A percentile compares a stretch with the other conserved stretches of the same genome.
These are phyloP conservation scores for Taiwanofungus camphoratus DNA, from an alignment of 1,284 basidiomycete species.

Conservation along the genomic window DNA sequence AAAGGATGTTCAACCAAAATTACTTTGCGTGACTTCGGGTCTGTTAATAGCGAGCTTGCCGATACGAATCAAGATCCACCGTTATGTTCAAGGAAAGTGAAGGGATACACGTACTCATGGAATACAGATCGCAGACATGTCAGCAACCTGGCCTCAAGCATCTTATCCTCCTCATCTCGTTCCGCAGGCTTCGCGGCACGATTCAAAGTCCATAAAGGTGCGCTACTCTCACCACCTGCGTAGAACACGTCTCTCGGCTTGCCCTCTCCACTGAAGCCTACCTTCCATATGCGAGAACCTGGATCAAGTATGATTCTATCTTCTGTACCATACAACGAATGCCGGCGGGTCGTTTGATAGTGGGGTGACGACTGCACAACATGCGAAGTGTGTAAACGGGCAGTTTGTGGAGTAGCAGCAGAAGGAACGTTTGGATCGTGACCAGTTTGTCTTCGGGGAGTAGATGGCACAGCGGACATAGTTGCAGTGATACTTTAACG, in stretches of 20 bases:
- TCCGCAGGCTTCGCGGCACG: conserved; percentile 49
- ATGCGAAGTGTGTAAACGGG: conserved; percentile 42
- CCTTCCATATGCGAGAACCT: conserved; percentile 82
- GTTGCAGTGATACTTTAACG: neutral
- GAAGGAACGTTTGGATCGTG: conserved; percentile 16
- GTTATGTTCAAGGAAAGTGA: conserved; percentile 2
- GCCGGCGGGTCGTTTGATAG: conserved; percentile 69
- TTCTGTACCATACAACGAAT: conserved; percentile 82
- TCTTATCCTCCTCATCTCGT: conserved; percentile 63
- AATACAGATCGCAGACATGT: conserved; percentile 71
- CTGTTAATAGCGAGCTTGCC: conserved; percentile 80
- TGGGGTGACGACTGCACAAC: conserved; percentile 66
- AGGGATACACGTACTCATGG: conserved; percentile 61
- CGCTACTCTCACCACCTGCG: conserved; percentile 35
- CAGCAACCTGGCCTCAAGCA: conserved; percentile 68
- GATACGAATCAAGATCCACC: conserved; percentile 13
- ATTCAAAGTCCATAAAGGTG: conserved; percentile 54
- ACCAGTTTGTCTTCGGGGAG: conserved; percentile 39
- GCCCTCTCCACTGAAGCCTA: conserved; percentile 88
- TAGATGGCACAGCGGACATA: conserved; percentile 33
- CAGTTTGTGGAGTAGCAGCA: conserved; percentile 46
- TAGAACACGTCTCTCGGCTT: conserved; percentile 73
- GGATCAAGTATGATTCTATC: conserved; percentile 83
- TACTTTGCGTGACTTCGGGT: conserved; percentile 91
- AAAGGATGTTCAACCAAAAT: conserved; percentile 89